Percentiles rank a stretch among this genome's conserved stretches.
These are phyloP conservation scores for Boletellus emodensis DNA, from an alignment of 768 basidiomycete genomes.

Conservation along the genomic window DNA sequence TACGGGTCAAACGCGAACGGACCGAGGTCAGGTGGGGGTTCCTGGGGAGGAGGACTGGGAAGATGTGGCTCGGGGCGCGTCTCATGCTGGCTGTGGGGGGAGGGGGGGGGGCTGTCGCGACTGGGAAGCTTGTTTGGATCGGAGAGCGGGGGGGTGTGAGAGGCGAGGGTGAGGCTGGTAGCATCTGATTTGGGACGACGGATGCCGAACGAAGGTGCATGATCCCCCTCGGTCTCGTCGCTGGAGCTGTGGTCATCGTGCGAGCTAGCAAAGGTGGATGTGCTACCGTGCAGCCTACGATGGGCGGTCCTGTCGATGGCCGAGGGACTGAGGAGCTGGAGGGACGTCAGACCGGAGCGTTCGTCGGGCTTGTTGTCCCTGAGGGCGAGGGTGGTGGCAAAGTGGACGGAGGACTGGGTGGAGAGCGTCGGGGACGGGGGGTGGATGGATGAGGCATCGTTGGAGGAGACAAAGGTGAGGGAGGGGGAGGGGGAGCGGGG, in stretches of 20 bases:
- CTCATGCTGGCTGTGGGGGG: constrained; percentile 22
- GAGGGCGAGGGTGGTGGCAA: constrained; percentile 50
- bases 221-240: constrained; percentile 51
- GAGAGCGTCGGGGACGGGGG: constrained; percentile 82
- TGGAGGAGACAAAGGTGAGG: constrained; percentile 33
- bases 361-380: constrained; percentile 69
- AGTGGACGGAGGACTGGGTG: constrained; percentile 57
- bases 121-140: constrained; percentile 27
- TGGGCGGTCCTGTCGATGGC: constrained; percentile 35
- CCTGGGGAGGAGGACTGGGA: constrained; percentile 29
- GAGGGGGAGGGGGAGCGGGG: constrained; percentile 29
- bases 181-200: constrained; percentile 36
- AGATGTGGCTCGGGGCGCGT: constrained; percentile 20
- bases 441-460: constrained; percentile 37
- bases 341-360: constrained; percentile 47
- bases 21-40: constrained; percentile 49
- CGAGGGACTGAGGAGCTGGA: constrained; percentile 46
- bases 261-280: constrained; percentile 49
- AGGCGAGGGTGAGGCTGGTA: constrained; percentile 32
- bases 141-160: constrained; percentile 38
- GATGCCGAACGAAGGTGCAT: constrained; percentile 27
- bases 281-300: constrained; percentile 49
- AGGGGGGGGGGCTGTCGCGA: constrained; percentile 11
- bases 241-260: constrained; percentile 32
- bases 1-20: constrained; percentile 76